Percentiles rank a stretch among this genome's conserved stretches.
phyloP scores from a whole-genome alignment of 2,329 filamentous ascomycete genomes.

The Remersonia thermophila region DNA sequence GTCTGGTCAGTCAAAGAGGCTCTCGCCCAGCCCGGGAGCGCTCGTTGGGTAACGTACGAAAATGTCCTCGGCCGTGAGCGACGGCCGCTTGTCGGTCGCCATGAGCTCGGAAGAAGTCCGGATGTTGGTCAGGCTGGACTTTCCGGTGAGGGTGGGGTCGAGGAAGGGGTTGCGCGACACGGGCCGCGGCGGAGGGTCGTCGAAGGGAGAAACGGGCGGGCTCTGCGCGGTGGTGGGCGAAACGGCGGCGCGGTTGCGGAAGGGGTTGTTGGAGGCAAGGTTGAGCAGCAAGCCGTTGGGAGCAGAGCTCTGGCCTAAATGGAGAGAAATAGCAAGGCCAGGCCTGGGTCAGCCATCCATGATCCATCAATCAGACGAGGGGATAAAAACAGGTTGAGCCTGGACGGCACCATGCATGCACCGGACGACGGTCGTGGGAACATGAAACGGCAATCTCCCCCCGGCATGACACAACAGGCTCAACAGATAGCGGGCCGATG shows the following conservation, averaged over 20 bases:
- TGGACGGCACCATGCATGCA: slow-evolving; percentile 26
- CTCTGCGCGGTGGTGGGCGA: slow-evolving; percentile 36
- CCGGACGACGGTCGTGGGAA: slow-evolving; percentile 31
- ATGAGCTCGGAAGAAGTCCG: slow-evolving; percentile 35
- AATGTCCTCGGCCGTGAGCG: slow-evolving; percentile 53
- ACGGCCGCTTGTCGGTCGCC: slow-evolving; percentile 36
- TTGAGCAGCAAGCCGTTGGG: slow-evolving; percentile 43
- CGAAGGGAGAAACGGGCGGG: slow-evolving; percentile 41
- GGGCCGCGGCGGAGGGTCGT: slow-evolving; percentile 47
- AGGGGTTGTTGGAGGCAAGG: slow-evolving; percentile 73
- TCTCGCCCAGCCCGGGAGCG: no score
- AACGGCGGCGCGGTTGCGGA: slow-evolving; percentile 53
- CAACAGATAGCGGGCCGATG: slow-evolving; percentile 26
- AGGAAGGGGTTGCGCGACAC: slow-evolving; percentile 67
- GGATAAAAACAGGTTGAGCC: slow-evolving; percentile 13
- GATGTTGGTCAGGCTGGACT: slow-evolving; percentile 23
- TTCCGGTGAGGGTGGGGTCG: slow-evolving; percentile 33
- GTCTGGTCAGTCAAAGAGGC: slow-evolving; percentile 16
- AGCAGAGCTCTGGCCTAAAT: slow-evolving; percentile 36
- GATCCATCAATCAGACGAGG: no score
- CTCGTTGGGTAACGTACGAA: slow-evolving; percentile 50
- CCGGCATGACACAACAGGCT: slow-evolving; percentile 32
- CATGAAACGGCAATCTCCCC: slow-evolving; percentile 35
- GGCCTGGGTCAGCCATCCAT: slow-evolving; percentile 4
- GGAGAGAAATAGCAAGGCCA: slow-evolving; percentile 12